These are phyloP conservation scores for Teratosphaeriaceae sp. DNA, from an alignment of 2,329 filamentous ascomycete species.

Conservation along the genomic window DNA sequence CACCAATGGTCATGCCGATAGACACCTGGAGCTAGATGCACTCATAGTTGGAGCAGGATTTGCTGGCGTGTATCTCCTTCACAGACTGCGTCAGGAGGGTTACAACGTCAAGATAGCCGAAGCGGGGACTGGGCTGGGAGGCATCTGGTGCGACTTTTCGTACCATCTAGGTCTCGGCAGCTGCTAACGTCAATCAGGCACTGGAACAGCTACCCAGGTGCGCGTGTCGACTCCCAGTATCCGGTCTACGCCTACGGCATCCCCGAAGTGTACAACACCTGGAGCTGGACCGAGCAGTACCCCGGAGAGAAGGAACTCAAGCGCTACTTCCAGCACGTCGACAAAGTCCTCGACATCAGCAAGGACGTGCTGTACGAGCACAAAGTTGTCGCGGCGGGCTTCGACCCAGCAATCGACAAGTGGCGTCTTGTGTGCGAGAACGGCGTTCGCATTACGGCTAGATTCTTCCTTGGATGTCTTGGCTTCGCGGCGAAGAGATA, in stretches of 20 bases:
- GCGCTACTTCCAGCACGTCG: conserved; percentile 55
- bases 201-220: conserved; percentile 24
- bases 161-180: conserved; percentile 3
- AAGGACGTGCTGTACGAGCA: conserved; percentile 54
- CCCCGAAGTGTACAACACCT: conserved; percentile 15
- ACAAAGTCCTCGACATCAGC: conserved; percentile 48
- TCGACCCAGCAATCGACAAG: conserved; percentile 33
- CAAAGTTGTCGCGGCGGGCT: conserved; percentile 47
- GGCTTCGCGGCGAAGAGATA: conserved; percentile 34
- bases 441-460: conserved; percentile 11
- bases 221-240: conserved; percentile 35
- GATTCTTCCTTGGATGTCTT: conserved; percentile 33
- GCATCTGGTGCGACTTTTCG: conserved; percentile 13
- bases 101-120: conserved; percentile 23
- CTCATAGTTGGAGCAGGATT: conserved; percentile 26
- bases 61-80: conserved; percentile 21
- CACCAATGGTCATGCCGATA: neutral
- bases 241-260: conserved; percentile 13
- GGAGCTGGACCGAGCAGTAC: conserved; percentile 14
- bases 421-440: conserved; percentile 45
- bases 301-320: conserved; percentile 12
- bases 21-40: conserved; percentile 8
- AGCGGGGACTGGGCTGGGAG: conserved; percentile 22
- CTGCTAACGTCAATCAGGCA: neutral
- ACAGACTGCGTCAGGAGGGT: conserved; percentile 17